Evolutionary conservation across 768 basidiomycete genomes (phyloP), one percentile per base, ranked within the genome.

Genomic region (Crepidotus variabilis): DNA sequence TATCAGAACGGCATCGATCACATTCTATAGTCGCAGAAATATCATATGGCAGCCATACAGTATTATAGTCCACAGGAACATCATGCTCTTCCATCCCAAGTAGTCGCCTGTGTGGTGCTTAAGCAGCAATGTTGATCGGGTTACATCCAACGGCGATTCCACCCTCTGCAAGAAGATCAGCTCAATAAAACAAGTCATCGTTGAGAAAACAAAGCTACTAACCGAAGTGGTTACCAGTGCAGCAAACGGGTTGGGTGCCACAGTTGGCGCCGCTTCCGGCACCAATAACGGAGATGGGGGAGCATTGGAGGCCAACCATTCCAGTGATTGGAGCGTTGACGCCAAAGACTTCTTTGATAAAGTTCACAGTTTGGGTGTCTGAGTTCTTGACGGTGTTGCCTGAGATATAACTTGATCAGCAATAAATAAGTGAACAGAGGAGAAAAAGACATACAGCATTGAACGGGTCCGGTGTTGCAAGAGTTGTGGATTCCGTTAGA

Each of bases 191-290:
- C 1, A 55, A 10, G n/a, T 24, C 8, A 2, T 32, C 22, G 36
- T 1, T 2, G 35, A 1, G 4, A 20, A 13, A 28, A 54, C 11
- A 46, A n/a, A 34, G 20, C 28, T n/a, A 53, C 66, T 52, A 57
- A 69, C 68, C 60, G 65, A 65, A 68, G 28, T 43, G 51, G 60
- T 70, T 68, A 57, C 62, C 55, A 6, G 57, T 57, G 63, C 69
- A 70, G 63, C 69, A 70, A n/a, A 67, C 65, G 21, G 65, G 47
- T 34, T 69, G 63, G 28, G 61, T 52, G 50, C 51, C 45, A 60
- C 68, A 69, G 4, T 47, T 39, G 47, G 39, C 52, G 18, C 63
- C 62, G n/a, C 48, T 35, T 7, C 55, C 62, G 36, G 57, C 32
- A 9, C 60, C 66, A 36, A 68, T 51, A 22, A 65, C 62, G 46